Conservation (phyloP, 108 stramenopile species). For the Licmophora abbreviata region DNA sequence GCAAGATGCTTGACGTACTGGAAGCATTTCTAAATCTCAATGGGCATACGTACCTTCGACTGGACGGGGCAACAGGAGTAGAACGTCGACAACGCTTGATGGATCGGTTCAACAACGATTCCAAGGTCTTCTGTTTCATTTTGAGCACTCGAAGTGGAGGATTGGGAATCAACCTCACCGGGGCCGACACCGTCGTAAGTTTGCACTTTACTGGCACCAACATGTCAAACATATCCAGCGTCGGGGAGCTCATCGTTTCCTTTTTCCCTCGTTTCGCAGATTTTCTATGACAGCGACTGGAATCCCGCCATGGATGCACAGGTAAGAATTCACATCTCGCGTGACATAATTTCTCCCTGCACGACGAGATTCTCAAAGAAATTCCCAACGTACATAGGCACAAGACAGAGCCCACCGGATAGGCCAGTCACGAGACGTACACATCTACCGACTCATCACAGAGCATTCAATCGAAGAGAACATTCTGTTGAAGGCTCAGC, state of each 20-base stretch:
- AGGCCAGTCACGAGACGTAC: constrained; percentile 90
- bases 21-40: constrained; percentile 87
- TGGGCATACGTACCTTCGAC: constrained; percentile 74
- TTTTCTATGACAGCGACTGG: constrained; percentile 93
- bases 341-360: no score
- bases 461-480: constrained; percentile 96
- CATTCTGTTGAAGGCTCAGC: constrained; percentile 91
- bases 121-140: constrained; percentile 90
- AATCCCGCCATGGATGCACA: constrained; percentile 96
- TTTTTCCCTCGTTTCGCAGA: no score
- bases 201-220: no score
- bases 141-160: constrained; percentile 94
- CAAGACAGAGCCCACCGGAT: constrained; percentile 74
- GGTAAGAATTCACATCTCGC: constrained; percentile 15
- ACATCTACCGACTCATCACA: constrained; percentile 95
- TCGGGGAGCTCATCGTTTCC: no score
- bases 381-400: no score
- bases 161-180: constrained; percentile 93
- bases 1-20: constrained; percentile 86
- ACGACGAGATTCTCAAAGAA: no score
- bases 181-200: constrained; percentile 97
- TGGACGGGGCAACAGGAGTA: constrained; percentile 84
- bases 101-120: constrained; percentile 90
- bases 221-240: no score
- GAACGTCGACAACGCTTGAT: constrained; percentile 89